phyloP scores from a whole-genome alignment of 805 yeast genomes.

The Hermanozyma aechmeae region DNA sequence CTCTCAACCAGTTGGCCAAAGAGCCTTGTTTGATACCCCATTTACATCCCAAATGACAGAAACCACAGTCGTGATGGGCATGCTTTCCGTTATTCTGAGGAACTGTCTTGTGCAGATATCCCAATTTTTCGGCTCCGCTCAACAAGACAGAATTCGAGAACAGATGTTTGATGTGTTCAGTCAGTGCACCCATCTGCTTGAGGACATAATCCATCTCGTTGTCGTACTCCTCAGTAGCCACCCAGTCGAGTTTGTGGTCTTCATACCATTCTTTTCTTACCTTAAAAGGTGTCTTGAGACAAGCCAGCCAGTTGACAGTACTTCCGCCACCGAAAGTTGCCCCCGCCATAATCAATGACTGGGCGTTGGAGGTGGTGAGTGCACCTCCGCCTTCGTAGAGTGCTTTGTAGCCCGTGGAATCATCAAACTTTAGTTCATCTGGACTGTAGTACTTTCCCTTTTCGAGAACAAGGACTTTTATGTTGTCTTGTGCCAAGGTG shows the following conservation, averaged over 20 bases:
- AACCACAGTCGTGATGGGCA: slow-evolving; percentile 36
- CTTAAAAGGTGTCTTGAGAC: slow-evolving; percentile 38
- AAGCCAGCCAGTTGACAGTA: slow-evolving; percentile 51
- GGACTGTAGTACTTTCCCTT: slow-evolving; percentile 37
- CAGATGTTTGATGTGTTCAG: slow-evolving; percentile 33
- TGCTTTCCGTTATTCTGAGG: slow-evolving; percentile 40
- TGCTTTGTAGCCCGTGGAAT: slow-evolving; percentile 22
- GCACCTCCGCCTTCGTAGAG: slow-evolving; percentile 34
- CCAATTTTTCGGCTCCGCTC: slow-evolving; percentile 36
- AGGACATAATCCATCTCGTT: slow-evolving; percentile 36
- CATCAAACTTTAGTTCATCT: slow-evolving; percentile 26
- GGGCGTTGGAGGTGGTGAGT: slow-evolving; percentile 23
- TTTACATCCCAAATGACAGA: slow-evolving; percentile 41
- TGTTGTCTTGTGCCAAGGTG: slow-evolving; percentile 34
- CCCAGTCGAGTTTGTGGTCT: slow-evolving; percentile 37
- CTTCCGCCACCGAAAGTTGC: slow-evolving; percentile 51
- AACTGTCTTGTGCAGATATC: slow-evolving; percentile 30
- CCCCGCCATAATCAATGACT: slow-evolving; percentile 36
- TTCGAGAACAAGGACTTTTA: slow-evolving; percentile 37
- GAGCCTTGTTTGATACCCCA: slow-evolving; percentile 47
- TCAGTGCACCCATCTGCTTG: slow-evolving; percentile 39
- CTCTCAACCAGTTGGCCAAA: slow-evolving; percentile 39
- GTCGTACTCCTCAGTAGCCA: slow-evolving; percentile 33
- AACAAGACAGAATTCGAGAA: slow-evolving; percentile 32
- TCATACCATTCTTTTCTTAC: slow-evolving; percentile 45